Base-by-base conservation (phyloP, 2,329 filamentous ascomycete species). In the Colletotrichum theobromicola region DNA sequence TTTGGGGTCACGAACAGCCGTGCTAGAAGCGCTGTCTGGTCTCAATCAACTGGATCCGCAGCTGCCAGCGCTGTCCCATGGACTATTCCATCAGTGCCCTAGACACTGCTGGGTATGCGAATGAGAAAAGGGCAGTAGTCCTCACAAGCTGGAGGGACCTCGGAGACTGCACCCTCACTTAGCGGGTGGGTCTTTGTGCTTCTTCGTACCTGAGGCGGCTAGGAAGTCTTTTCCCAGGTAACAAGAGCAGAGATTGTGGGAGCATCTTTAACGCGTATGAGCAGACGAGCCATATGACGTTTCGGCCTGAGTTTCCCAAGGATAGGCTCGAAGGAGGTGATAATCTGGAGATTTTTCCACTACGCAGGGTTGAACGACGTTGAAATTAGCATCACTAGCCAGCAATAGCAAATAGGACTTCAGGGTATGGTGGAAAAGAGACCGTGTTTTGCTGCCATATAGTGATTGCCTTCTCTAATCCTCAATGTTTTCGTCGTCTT, bases 181-280 rank as follows among this genome's bases (percentile, higher is more conserved):
- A n/a, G n/a, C n/a, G n/a, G n/a, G n/a, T n/a, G n/a, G n/a, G n/a
- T n/a, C n/a, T n/a, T n/a, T n/a, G n/a, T n/a, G n/a, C n/a, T n/a
- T n/a, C n/a, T n/a, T n/a, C n/a, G n/a, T n/a, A n/a, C n/a, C n/a
- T n/a, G n/a, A 1, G 21, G 3, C 18, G 12, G 2, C 42, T 46
- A 4, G 42, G 21, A 21, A 1, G 2, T 1, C 1, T 4, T 21
- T 21, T 18, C 5, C 10, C 2, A n/a, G 0, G 1, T 2, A 1
- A 2, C 21, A 46, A 0, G 42, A 46, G 5, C 10, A 46, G 42
- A 46, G 21, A 46, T 18, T 21, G 42, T 21, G 42, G 42, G 42
- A 2, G 2, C n/a, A 46, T 46, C 42, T 46, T 46, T 13, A 18
- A 46, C n/a, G 10, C 42, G n/a, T 46, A 46, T 1, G 42, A 46